Percentiles rank a stretch among this genome's conserved stretches.
phyloP scores from a whole-genome alignment of 225 moss, liverwort and hornwort genomes.

The Marchantia paleacea region DNA sequence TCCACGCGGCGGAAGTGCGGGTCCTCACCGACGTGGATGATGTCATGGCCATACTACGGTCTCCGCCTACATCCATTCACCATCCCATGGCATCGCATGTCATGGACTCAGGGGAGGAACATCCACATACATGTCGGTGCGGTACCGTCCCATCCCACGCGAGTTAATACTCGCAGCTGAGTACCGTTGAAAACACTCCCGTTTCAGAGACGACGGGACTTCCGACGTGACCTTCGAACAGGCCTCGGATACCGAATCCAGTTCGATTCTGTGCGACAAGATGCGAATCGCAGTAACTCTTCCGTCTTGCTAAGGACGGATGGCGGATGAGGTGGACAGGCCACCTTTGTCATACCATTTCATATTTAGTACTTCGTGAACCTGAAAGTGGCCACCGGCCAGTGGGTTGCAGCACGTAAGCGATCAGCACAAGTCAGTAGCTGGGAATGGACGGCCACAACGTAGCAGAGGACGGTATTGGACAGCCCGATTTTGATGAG shows the following conservation, averaged over 20 bases:
- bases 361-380: too few relatives aligned
- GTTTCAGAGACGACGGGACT: not conserved
- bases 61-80: not conserved
- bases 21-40: constrained; percentile 6
- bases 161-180: not conserved
- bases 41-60: not conserved
- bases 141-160: not conserved
- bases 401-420: too few relatives aligned
- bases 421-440: too few relatives aligned
- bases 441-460: too few relatives aligned
- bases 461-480: too few relatives aligned
- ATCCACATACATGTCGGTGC: constrained; percentile 1
- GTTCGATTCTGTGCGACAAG: too few relatives aligned
- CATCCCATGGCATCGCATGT: not conserved
- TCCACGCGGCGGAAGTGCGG: not conserved
- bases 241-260: not conserved
- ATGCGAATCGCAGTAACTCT: too few relatives aligned
- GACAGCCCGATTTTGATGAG: too few relatives aligned
- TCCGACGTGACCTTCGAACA: not conserved
- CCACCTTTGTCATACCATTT: too few relatives aligned
- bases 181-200: not conserved
- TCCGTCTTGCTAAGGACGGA: too few relatives aligned
- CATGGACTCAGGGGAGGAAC: not conserved
- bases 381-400: too few relatives aligned
- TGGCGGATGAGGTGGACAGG: too few relatives aligned